Evolutionary conservation across 257 asterid species (phyloP), one percentile per base, ranked within the genome.

Genomic region (Salvia hispanica): DNA sequence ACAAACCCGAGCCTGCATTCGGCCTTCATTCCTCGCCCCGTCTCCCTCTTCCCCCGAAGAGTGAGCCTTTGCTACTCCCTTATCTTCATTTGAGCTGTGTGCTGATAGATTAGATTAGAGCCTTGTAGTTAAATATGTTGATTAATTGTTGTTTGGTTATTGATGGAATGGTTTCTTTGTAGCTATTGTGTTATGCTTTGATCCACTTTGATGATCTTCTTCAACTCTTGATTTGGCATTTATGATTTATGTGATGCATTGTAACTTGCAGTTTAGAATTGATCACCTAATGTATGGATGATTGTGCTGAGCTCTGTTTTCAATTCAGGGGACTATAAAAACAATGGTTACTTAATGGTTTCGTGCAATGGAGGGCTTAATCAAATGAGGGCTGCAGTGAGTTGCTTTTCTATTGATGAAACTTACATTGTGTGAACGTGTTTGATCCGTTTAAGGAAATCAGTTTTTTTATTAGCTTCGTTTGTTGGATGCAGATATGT

Each of bases 381-480:
- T 77, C 99, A 93, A 78, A 93, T 93, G 99, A 80, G 99, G 61
- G 89, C 97, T 25, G 99, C 99, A 78, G 99, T 93, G 62, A 70
- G 95, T 62, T 74, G 6, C 66, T 71, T 21, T 64, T 48, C 58
- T 42, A 9, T 51, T 5, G 45, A 69, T 53, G 52, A n/a, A 54
- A 37, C 53, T 67, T 63, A 7, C 42, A 15, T 18, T 44, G 8
- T 18, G 37, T 10, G 4, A 25, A 4, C n/a, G 28, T 51, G 33
- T 55, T 50, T 33, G 6, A 3, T 64, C 39, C 13, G 48, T 36
- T 40, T 9, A 6, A 43, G 31, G 28, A 39, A 40, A 11, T 58
- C 39, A 4, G 45, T 44, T 56, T 45, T 44, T 36, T 64, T 63
- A 61, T 13, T n/a, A 11, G 40, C 50, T 34, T 62, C 61, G 15